Base-by-base conservation (phyloP, 495 filamentous ascomycete species). In the Articulospora tetracladia region DNA sequence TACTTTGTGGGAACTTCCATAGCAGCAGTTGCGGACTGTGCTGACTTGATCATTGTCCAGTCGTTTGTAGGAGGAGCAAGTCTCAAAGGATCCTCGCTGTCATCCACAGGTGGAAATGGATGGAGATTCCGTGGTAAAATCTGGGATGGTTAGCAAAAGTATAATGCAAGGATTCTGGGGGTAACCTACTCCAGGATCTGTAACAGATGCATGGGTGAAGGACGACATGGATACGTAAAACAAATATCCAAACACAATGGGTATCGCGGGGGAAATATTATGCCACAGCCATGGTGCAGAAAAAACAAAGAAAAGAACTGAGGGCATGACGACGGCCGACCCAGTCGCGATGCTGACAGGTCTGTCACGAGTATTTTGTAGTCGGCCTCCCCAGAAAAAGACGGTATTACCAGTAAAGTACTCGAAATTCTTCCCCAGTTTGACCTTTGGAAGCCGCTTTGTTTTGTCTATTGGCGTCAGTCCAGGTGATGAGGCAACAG, bases 1-100 rank as follows among this genome's bases (percentile, higher is more conserved):
- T 94, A 97, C 72, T 98, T 98, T 58, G 91, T 91, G 0, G 94
- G 94, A 19, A 98, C 93, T 69, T 98, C 94, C 88, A 98, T 96
- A 8, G 90, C 91, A 10, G 90, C 87, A 23, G 86, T 86, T 13
- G 76, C 76, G 4, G 86, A 84, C 51, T 63, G 61, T 20, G 88
- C 79, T 7, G 92, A 87, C 61, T 91, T 89, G 59, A 97, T 87
- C 75, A 93, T 84, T 3, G 89, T 87, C 94, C 94, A 98, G 64
- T 92, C 88, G 55, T 89, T 97, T 1, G 86, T 91, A 15, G 92
- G 86, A 26, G 93, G 94, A 1, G 89, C 92, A 39, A 94, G 70
- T 28, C 85, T 76, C 41, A 94, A 76, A 6, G 92, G 90, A 68
- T 98, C 92, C 20, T 89, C 83, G 50, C 88, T 78, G 61, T 83